Base-by-base conservation (phyloP, 306 rosid species). In the Coriaria nepalensis region DNA sequence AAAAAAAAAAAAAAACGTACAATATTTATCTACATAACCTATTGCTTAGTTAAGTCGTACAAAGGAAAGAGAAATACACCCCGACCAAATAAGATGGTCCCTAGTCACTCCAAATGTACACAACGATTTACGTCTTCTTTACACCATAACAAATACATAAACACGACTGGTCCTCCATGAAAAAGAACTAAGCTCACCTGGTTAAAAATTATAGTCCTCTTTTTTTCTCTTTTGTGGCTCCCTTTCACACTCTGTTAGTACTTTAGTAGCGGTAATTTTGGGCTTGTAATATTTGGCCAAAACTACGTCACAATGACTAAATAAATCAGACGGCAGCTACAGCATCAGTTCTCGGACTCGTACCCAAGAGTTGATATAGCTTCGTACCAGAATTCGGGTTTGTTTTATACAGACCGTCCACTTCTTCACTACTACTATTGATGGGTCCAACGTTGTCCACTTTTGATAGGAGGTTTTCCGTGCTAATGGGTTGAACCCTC, bases 261-360 rank as follows among this genome's bases (percentile, higher is more conserved):
- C 60, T 65, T 71, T 56, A 92, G 79, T 71, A 85, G 94, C 72
- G 62, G 84, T 71, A 82, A 68, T 82, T 82, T 78, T 82, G 98
- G 87, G 61, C 93, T 75, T 61, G 64, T 71, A 82, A 90, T 82
- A 82, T 77, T 20, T 20, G 2, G 94, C 95, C 98, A 90, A 85
- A 90, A 90, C 77, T 81, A 85, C 94, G 61, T 47, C 41, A 34
- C 38, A 9, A 9, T 8, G 2, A 33, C 9, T 5, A 49, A 49
- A 13, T 74, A 58, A 49, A 50, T 76, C 73, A 90, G 71, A 94
- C 73, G 47, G 98, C 98, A 10, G 83, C 98, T 9, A 90, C 90
- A 0, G 82, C 87, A 59, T 90, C 86, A 2, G 94, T 75, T 68
- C 97, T 68, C 4, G 92, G 94, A 68, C 74, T 88, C 12, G 83